phyloP scores from a whole-genome alignment of 371 early-diverging fungal species.

The Rhizopus microsporus region DNA sequence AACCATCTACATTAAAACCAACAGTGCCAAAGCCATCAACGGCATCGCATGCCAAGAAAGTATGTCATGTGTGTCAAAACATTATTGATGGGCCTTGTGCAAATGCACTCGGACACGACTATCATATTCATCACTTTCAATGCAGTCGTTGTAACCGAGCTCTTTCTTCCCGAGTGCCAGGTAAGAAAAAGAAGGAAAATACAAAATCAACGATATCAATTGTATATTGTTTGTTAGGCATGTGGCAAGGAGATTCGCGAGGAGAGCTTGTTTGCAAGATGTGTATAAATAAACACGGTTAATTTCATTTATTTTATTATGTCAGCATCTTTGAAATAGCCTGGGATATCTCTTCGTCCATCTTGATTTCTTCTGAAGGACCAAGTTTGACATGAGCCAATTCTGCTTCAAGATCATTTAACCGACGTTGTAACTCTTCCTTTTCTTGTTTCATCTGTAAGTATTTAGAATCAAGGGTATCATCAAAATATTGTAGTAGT shows the following conservation, averaged over 20 bases:
- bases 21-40: background rate
- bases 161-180: conserved; percentile 40
- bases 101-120: conserved; percentile 51
- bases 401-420: conserved; percentile 11
- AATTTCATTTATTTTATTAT: background rate
- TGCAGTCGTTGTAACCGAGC: conserved; percentile 49
- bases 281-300: conserved; percentile 9
- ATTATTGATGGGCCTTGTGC: conserved; percentile 54
- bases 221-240: conserved; percentile 15
- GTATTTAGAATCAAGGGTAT: conserved; percentile 7
- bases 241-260: conserved; percentile 26
- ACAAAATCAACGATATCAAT: background rate
- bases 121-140: conserved; percentile 58
- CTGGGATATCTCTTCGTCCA: conserved; percentile 1
- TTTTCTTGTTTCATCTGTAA: conserved; percentile 23
- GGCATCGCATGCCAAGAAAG: background rate
- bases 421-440: conserved; percentile 18
- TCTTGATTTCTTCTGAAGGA: background rate
- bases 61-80: conserved; percentile 37
- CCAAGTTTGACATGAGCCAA: background rate
- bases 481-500: conserved; percentile 28
- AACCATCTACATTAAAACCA: background rate
- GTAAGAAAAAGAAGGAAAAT: conserved; percentile 9
- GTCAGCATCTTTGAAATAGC: conserved; percentile 1
- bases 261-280: conserved; percentile 29